phyloP scores from a whole-genome alignment of 208 protist species.

The Strigomonas culicis region DNA sequence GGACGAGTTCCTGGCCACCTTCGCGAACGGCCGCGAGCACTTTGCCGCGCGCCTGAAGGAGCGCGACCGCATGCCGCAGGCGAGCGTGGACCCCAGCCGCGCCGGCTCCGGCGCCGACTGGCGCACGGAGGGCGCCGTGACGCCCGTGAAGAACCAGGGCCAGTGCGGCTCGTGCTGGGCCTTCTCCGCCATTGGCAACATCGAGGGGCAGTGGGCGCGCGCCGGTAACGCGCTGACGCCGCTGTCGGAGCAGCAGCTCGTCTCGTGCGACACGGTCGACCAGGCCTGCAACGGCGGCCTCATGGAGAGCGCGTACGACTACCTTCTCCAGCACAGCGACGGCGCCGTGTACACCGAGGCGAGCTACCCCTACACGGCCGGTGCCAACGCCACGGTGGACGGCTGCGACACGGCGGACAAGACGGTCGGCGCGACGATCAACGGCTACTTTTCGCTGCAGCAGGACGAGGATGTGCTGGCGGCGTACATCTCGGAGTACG shows the following conservation, averaged over 20 bases:
- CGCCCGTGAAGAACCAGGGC: constrained; percentile 94
- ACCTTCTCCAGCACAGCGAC: constrained; percentile 59
- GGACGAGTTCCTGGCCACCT: constrained; percentile 42
- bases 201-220: constrained; percentile 76
- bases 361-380: constrained; percentile 87
- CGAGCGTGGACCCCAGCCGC: constrained; percentile 6
- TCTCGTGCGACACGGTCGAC: constrained; percentile 89
- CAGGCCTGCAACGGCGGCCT: constrained; percentile 91
- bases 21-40: constrained; percentile 23
- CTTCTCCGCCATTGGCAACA: constrained; percentile 92
- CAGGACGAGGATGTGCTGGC: constrained; percentile 74
- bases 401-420: constrained; percentile 29
- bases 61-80: neutral
- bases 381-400: constrained; percentile 23
- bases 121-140: constrained; percentile 84
- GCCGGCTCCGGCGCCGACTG: constrained; percentile 54
- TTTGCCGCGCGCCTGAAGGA: constrained; percentile 12
- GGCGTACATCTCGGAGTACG: constrained; percentile 59
- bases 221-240: constrained; percentile 45
- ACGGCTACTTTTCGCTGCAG: constrained; percentile 54
- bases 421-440: constrained; percentile 69
- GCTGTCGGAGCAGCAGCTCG: constrained; percentile 94
- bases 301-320: constrained; percentile 85
- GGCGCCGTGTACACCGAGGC: constrained; percentile 72
- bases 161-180: constrained; percentile 96